phyloP scores from a whole-genome alignment of 495 filamentous ascomycete species.

The Cercophora scortea region DNA sequence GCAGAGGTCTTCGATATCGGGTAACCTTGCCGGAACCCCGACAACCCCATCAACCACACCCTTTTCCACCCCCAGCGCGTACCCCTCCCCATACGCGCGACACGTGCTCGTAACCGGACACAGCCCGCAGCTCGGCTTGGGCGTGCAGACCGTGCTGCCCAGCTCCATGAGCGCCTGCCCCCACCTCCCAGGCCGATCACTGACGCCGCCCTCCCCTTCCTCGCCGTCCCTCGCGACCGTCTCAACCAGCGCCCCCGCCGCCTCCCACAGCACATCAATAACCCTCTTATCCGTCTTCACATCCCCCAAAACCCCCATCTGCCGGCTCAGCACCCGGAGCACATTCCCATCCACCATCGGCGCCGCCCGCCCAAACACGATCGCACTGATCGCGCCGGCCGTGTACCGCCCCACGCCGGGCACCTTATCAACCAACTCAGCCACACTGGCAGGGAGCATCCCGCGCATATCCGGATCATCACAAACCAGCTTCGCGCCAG shows the following conservation, averaged over 20 bases:
- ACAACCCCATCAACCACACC: neutral
- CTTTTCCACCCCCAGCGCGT: conserved; percentile 15
- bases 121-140: conserved; percentile 32
- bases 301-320: conserved; percentile 33
- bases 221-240: conserved; percentile 25
- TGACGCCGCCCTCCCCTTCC: conserved; percentile 10
- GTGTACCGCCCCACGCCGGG: conserved; percentile 41
- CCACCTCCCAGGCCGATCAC: conserved; percentile 34
- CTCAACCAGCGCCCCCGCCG: conserved; percentile 30
- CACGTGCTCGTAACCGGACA: conserved; percentile 37
- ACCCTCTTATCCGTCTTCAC: conserved; percentile 30
- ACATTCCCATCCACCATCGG: conserved; percentile 45
- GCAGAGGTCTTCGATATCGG: conserved; percentile 36
- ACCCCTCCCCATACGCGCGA: conserved; percentile 33
- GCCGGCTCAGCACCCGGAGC: conserved; percentile 34
- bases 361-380: conserved; percentile 34
- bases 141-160: conserved; percentile 39
- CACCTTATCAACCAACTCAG: conserved; percentile 22
- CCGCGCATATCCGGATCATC: conserved; percentile 14
- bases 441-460: conserved; percentile 24
- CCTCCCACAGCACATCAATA: conserved; percentile 33
- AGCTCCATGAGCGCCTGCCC: conserved; percentile 43
- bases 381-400: conserved; percentile 37
- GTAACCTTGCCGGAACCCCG: neutral
- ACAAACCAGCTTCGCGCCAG: conserved; percentile 29